Base-by-base conservation (phyloP, 2,329 filamentous ascomycete genomes). In the Emmonsiellopsis sp. region DNA sequence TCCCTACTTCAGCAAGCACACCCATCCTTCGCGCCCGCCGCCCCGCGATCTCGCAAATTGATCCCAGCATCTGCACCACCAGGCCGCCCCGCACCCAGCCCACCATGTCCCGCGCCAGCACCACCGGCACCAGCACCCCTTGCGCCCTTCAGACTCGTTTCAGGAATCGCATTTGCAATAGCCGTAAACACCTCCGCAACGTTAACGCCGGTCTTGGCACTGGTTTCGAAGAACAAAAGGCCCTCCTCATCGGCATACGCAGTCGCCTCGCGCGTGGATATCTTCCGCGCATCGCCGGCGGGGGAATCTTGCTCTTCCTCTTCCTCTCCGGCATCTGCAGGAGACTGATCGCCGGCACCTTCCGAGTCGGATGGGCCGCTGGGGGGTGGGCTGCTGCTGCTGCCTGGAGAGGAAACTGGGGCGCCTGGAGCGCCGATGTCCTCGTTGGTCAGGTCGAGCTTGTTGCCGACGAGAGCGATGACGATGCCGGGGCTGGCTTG, bases 401-500 rank as follows among this genome's bases (percentile, higher is more conserved):
- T 35, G 31, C 31, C 35, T n/a, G 46, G 34, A 26, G 46, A 40
- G 2, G 32, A 34, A 48, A 35, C 7, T 20, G n/a, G 46, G 20
- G 11, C 40, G 13, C 31, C 50, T 37, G 50, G 16, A 5, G 50
- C 31, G 26, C 10, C 35, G 20, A 51, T 60, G 69, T 89, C 87
- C 67, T 95, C 90, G 59, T 84, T 91, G 58, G 96, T 93, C 62
- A 98, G 77, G 79, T 98, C 93, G 67, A 95, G 79, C 77, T 98
- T 97, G 80, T 98, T 98, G 58, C 93, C 93, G 51, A 92, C 93
- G 42, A 98, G 84, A 44, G 93, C 93, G 67, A 98, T 98, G 72
- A 98, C 91, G 72, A 98, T 98, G 75, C 97, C 97, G 74, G 97
- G 93, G 77, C 97, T 98, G 58, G 94, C 94, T 76, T 98, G 94